These are phyloP conservation scores for Sanghuangporus sanghuang DNA, from an alignment of 1,284 basidiomycete genomes.

Conservation along the genomic window DNA sequence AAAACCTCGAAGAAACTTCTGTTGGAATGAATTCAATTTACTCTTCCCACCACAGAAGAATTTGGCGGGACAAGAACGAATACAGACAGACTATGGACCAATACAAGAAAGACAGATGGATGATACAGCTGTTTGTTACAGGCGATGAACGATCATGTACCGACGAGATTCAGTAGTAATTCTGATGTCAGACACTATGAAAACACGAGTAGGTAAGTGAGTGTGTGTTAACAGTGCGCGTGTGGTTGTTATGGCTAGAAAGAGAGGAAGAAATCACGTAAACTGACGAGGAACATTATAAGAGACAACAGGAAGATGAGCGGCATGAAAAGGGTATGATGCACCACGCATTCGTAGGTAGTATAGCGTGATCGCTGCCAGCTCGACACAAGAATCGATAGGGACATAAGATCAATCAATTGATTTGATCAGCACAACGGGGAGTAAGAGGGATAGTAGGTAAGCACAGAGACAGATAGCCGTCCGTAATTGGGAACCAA, in stretches of 20 bases:
- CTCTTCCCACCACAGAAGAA: neutral
- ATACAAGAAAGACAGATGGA: neutral
- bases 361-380: neutral
- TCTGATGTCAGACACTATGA: neutral
- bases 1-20: too few relatives aligned
- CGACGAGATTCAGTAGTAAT: neutral
- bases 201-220: neutral
- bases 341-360: neutral
- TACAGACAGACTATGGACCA: neutral
- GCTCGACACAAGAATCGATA: neutral
- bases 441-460: neutral
- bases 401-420: neutral
- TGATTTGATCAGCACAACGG: neutral
- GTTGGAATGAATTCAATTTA: neutral
- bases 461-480: neutral
- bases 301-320: neutral
- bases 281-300: neutral
- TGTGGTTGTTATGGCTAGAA: neutral
- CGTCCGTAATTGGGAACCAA: constrained; percentile 5
- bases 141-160: neutral
- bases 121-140: neutral
- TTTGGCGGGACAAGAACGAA: neutral
- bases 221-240: neutral
- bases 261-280: neutral
- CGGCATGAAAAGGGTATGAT: neutral